phyloP scores from a whole-genome alignment of 2,329 filamentous ascomycete genomes.

The Aspergillus spinulosporus region DNA sequence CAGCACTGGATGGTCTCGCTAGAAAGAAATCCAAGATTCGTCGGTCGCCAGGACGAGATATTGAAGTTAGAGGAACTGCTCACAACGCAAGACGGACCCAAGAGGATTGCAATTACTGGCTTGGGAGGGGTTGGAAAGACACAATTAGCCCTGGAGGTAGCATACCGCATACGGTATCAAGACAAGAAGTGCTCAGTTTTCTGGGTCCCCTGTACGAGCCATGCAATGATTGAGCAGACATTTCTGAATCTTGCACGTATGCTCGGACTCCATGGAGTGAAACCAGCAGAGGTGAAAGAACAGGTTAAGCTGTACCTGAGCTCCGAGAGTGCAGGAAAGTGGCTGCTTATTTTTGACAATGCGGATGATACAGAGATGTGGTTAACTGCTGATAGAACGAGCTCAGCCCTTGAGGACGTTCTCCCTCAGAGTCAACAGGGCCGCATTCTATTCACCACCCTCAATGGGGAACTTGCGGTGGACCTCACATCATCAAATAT shows the following conservation, averaged over 20 bases:
- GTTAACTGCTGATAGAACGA: not conserved
- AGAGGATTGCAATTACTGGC: conserved; percentile 9
- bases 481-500: conserved; percentile 16
- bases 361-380: not conserved
- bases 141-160: conserved; percentile 29
- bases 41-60: not conserved
- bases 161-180: conserved; percentile 16
- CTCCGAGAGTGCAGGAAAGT: not conserved
- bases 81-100: not conserved
- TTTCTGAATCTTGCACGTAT: not conserved
- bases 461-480: no score
- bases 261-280: not conserved
- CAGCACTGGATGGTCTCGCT: not conserved
- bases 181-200: conserved; percentile 22
- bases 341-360: not conserved
- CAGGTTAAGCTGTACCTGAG: not conserved
- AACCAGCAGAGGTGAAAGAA: not conserved
- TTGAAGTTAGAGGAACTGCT: not conserved
- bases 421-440: conserved; percentile 19
- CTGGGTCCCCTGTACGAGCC: not conserved
- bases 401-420: not conserved
- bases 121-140: conserved; percentile 25
- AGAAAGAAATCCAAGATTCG: not conserved
- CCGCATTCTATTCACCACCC: no score
- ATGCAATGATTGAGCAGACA: not conserved